Base-by-base conservation (phyloP, 768 basidiomycete species). In the Filobasidium floriforme region DNA sequence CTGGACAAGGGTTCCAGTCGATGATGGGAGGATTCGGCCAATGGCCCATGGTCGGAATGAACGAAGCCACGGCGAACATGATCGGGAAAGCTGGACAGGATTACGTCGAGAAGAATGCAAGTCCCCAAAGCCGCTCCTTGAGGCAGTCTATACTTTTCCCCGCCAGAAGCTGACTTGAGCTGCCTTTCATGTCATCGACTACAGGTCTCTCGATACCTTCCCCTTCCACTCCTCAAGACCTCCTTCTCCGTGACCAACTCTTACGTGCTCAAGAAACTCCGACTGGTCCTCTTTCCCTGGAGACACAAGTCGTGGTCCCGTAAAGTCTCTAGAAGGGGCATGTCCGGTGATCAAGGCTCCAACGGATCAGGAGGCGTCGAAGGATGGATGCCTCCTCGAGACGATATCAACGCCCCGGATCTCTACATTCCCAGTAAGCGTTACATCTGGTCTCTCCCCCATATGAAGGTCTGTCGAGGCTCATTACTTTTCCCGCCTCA, bases 201-300 rank as follows among this genome's bases (percentile, higher is more conserved):
- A 67, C 71, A 94, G 91, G 87, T 93, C 70, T 89, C 88, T 26
- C 85, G 87, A 15, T 82, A 88, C 67, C 83, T 94, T 65, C 92
- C 90, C 1, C 79, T 88, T 40, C 82, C 85, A 12, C 82, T 87
- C 52, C 82, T 96, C 61, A 92, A 94, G 76, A 87, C 91, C 74
- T 87, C 89, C 72, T 98, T 98, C 80, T 91, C 96, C 77, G 96
- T 99, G 11, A 91, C 90, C 15, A 97, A 97, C 75, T 88, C 87
- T 0, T 99, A 99, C 76, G 96, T 98, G 63, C 86, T 97, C 51
- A 84, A 84, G 72, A 99, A 98, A 76, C 80, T 99, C 7, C 84
- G 84, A 15, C 81, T 98, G 11, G 82, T 99, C 15, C 80, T 98
- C n/a, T 97, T 96, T 71, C 96, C 96, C 0, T 98, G 96, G 96